Base-by-base conservation (phyloP, 768 basidiomycete genomes). In the Mycena rosella region DNA sequence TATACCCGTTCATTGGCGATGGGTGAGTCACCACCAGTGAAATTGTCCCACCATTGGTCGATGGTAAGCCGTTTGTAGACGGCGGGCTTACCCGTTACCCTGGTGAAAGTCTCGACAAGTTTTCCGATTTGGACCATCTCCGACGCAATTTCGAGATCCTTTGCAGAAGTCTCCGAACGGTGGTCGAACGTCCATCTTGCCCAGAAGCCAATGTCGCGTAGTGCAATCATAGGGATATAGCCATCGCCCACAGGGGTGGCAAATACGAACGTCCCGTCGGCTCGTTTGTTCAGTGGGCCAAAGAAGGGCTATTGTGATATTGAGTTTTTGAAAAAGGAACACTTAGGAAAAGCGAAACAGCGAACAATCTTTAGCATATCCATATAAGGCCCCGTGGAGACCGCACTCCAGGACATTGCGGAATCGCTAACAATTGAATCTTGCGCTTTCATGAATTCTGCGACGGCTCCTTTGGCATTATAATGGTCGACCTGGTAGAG, bases 1-100 rank as follows among this genome's bases (percentile, higher is more conserved):
- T 74, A 26, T 8, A 11, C 55, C 77, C 74, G n/a, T 76, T 68
- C 40, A 79, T 68, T 38, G 38, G 38, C 38, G 38, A 38, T 15
- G 38, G 38, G 38, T 14, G 9, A 8, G 15, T 38, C 14, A n/a
- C 38, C 38, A 15, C 38, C 38, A 38, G 14, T 38, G 38, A 38
- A 38, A 52, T 75, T 76, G 2, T 47, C 65, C 44, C 77, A 78
- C 77, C 78, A 81, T 57, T 80, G 68, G 32, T 81, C 80, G 3
- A 79, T 57, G 15, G 76, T 72, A 5, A 78, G 67, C 13, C 75
- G 72, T 42, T 44, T 44, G 42, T 44, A 44, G n/a, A 44, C 42
- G 20, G 42, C 42, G 10, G 42, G 42, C 20, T 44, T 44, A 6
- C 42, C 42, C 20, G n/a, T 44, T 5, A 44, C 42, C 10, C 5